These are phyloP conservation scores for Epichloe brachyelytri DNA, from an alignment of 2,329 filamentous ascomycete genomes.

Conservation along the genomic window DNA sequence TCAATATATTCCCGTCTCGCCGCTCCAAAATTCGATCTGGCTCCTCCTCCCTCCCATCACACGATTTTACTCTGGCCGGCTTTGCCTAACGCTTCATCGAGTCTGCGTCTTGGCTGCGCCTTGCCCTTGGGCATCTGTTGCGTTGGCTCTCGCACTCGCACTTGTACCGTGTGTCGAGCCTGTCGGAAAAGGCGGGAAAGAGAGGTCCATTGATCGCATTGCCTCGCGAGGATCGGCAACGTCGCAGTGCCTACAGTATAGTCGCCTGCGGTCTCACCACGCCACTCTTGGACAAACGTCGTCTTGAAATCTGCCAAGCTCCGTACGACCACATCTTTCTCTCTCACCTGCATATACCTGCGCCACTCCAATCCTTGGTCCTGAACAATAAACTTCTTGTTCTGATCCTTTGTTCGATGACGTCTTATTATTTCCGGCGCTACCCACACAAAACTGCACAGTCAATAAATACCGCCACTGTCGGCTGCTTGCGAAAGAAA, in stretches of 20 bases:
- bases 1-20: conserved; percentile 6
- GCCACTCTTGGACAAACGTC: conserved; percentile 11
- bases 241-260: conserved; percentile 2
- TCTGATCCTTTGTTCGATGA: not conserved
- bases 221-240: conserved; percentile 4
- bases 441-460: not conserved
- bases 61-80: not conserved
- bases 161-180: not conserved
- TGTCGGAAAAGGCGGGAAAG: not conserved
- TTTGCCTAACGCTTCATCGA: not conserved
- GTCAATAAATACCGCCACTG: not conserved
- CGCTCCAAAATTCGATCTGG: not conserved
- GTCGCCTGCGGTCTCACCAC: conserved; percentile 6
- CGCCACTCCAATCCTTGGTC: conserved; percentile 3
- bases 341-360: conserved; percentile 2
- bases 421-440: not conserved
- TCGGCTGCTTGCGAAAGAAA: not conserved
- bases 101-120: conserved; percentile 1
- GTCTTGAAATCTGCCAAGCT: conserved; percentile 13
- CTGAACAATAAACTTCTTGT: not conserved
- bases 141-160: not conserved
- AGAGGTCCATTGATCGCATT: not conserved
- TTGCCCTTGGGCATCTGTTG: conserved; percentile 3
- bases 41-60: not conserved
- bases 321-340: conserved; percentile 1